Evolutionary conservation across 495 filamentous ascomycete species (phyloP), one percentile per base, ranked within the genome.

Genomic region (Lepidopterella palustris): DNA sequence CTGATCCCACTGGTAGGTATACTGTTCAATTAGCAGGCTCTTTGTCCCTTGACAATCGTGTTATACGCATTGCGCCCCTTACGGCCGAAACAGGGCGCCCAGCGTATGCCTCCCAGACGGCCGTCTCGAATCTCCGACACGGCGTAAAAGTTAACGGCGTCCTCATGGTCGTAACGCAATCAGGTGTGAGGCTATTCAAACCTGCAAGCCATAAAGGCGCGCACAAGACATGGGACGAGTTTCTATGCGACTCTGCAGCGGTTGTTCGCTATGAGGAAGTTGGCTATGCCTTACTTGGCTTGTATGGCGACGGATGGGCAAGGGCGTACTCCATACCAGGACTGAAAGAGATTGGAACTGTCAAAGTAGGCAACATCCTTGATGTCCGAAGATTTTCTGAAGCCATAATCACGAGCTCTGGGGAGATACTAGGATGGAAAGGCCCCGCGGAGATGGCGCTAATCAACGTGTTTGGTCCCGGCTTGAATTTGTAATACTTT

Each of bases 381-480:
- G 92, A 97, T 68, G 79, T 85, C 45, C 82, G 79, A 27, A 81
- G 90, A n/a, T 78, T 87, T 29, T 71, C 78, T 2, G 84, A 86
- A 23, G 77, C 86, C 3, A 73, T 83, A 39, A 81, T 97, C 32
- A 87, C 88, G 0, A 78, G 80, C 35, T 84, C 86, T 10, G 92
- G 93, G 13, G 87, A 89, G 58, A 79, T 97, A 52, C 77, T 97
- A 53, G 86, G 84, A 51, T 97, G 91, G 90, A 85, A 83, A n/a
- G 89, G 90, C 0, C 92, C 93, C 1, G 87, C 89, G 0, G 90
- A 98, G 72, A 72, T 96, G 13, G 84, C 84, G 5, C 70, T 95
- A 53, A 73, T 96, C 31, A 86, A 89, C 57, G 82, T 89, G 25
- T 96, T 89, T 86, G 90, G 90, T 21, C 78, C 78, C 9, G 88